Evolutionary conservation across 2,329 filamentous ascomycete species (phyloP).

Genomic region (Aspergillus fumigatus): DNA sequence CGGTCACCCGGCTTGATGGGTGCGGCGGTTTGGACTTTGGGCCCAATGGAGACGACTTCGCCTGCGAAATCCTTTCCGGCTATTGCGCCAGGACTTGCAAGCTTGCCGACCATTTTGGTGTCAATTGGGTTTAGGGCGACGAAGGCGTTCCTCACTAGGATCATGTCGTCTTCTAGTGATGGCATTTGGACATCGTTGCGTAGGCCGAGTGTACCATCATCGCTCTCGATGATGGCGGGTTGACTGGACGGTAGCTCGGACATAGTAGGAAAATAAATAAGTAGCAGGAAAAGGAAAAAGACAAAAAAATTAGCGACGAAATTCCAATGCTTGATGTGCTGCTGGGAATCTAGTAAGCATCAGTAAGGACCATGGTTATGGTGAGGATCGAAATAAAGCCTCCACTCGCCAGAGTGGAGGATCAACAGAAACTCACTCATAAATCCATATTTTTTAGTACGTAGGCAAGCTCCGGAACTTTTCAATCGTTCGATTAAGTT

Average conservation of each 20-base stretch:
- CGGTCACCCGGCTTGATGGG: not conserved
- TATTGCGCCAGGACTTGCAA: slow-evolving; percentile 1
- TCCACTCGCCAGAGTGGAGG: no score
- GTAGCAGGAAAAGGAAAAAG: no score
- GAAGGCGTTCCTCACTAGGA: slow-evolving; percentile 1
- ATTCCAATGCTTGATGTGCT: no score
- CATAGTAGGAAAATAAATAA: not conserved
- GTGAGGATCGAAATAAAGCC: no score
- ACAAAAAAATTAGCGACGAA: not conserved
- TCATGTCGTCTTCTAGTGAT: not conserved
- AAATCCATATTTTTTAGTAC: no score
- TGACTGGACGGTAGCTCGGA: not conserved
- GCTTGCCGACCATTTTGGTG: slow-evolving; percentile 5
- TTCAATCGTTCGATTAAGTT: no score
- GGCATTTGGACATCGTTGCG: not conserved
- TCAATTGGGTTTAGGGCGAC: slow-evolving; percentile 23
- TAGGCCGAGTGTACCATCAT: not conserved
- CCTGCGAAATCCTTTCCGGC: slow-evolving; percentile 22
- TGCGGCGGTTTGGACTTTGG: not conserved
- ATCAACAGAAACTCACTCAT: no score
- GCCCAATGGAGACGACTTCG: slow-evolving; percentile 10
- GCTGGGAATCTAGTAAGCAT: no score
- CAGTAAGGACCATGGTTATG: no score
- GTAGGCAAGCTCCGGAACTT: no score
- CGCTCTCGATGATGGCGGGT: not conserved